phyloP scores from a whole-genome alignment of 208 protist genomes.

The Crithidia fasciculata region DNA sequence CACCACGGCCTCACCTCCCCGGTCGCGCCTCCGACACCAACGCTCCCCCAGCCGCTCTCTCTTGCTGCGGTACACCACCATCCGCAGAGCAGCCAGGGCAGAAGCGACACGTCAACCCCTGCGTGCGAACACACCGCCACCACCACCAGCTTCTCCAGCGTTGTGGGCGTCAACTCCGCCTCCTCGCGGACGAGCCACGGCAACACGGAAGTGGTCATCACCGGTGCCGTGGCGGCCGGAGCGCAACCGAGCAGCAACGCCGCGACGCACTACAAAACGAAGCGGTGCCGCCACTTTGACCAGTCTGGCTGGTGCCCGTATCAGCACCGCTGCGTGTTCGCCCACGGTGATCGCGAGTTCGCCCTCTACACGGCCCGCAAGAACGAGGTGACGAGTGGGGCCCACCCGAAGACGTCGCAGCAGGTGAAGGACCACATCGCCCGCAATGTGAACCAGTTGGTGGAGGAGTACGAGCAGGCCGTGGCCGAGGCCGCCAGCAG shows the following conservation, averaged over 20 bases:
- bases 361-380: constrained; percentile 28
- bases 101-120: background rate
- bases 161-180: background rate
- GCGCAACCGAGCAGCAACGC: constrained; percentile 24
- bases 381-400: constrained; percentile 6
- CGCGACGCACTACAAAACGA: constrained; percentile 39
- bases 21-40: background rate
- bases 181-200: constrained; percentile 4
- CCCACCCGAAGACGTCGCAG: constrained; percentile 21
- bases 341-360: constrained; percentile 39
- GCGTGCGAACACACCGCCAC: background rate
- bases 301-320: constrained; percentile 36
- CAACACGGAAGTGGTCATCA: constrained; percentile 17
- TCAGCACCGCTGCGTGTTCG: constrained; percentile 40
- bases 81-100: background rate
- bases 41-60: constrained; percentile 13
- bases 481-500: constrained; percentile 22
- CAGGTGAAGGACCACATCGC: constrained; percentile 27
- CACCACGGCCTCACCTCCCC: background rate
- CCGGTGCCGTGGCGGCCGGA: constrained; percentile 14
- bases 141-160: background rate
- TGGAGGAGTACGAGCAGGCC: constrained; percentile 33
- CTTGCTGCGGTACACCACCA: background rate
- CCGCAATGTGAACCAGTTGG: constrained; percentile 30
- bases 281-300: constrained; percentile 37